A percentile compares a stretch with the other conserved stretches of the same genome.
These are phyloP conservation scores for Paxillus ammoniavirescens DNA, from an alignment of 768 basidiomycete genomes.

Conservation along the genomic window DNA sequence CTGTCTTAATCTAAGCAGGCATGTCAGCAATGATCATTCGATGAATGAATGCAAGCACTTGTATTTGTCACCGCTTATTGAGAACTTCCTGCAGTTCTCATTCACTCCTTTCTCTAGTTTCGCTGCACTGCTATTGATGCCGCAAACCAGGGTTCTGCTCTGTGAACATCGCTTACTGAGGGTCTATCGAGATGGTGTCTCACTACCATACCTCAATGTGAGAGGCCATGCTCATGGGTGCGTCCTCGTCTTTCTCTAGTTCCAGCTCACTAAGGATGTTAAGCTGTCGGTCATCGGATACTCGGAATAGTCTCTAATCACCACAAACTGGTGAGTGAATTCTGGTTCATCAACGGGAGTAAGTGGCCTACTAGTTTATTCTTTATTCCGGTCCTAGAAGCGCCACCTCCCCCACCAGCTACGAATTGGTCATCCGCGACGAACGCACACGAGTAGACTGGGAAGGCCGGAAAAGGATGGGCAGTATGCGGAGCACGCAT, in stretches of 20 bases:
- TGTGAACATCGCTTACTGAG: conserved; percentile 17
- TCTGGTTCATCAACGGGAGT: not conserved
- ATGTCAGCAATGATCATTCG: conserved; percentile 10
- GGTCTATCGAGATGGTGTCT: not conserved
- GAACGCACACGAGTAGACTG: conserved; percentile 87
- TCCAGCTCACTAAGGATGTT: conserved; percentile 66
- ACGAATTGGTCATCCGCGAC: conserved; percentile 67
- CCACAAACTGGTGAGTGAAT: conserved; percentile 7
- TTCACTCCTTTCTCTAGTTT: conserved; percentile 66
- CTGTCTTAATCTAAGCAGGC: conserved; percentile 16
- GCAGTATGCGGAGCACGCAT: conserved; percentile 83
- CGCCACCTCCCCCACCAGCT: conserved; percentile 89
- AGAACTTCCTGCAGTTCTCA: conserved; percentile 80
- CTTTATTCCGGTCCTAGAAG: conserved; percentile 84
- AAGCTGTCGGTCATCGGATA: conserved; percentile 52
- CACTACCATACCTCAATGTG: conserved; percentile 49
- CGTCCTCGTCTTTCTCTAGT: conserved; percentile 81
- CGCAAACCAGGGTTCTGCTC: conserved; percentile 68
- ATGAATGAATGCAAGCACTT: conserved; percentile 43
- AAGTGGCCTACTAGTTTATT: conserved; percentile 72
- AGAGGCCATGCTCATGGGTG: conserved; percentile 93
- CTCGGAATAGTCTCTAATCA: conserved; percentile 64
- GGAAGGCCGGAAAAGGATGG: conserved; percentile 79
- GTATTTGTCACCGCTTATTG: conserved; percentile 43
- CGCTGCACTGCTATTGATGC: conserved; percentile 78